Conservation (phyloP, 1,284 basidiomycete genomes). For the Cystobasidium slooffiae region DNA sequence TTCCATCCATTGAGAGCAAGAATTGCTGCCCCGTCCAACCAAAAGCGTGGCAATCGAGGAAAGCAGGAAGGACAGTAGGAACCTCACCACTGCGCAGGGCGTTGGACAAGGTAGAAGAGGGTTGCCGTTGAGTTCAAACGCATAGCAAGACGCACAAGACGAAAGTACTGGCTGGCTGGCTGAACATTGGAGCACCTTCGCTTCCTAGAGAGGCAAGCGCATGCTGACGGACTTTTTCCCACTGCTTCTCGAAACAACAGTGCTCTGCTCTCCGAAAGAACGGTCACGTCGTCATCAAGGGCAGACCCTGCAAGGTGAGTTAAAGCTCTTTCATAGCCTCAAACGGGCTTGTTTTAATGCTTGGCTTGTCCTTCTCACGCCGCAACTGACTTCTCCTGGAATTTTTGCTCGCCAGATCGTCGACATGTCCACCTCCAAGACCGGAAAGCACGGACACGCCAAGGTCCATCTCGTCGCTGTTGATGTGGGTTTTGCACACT, state of each 20-base stretch:
- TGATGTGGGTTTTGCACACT: constrained; percentile 72
- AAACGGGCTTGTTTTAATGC: neutral
- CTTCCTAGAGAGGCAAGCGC: neutral
- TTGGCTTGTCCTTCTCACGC: neutral
- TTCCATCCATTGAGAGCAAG: neutral
- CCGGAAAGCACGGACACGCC: constrained; percentile 95
- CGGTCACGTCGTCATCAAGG: constrained; percentile 98
- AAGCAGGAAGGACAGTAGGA: too few species aligned
- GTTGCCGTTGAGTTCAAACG: too few species aligned
- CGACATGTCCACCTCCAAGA: constrained; percentile 99
- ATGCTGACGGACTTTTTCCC: neutral
- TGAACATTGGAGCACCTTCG: neutral
- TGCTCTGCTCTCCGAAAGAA: constrained; percentile 91
- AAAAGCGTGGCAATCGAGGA: constrained; percentile 12
- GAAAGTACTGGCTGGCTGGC: neutral
- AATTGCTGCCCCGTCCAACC: neutral
- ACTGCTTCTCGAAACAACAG: constrained; percentile 65
- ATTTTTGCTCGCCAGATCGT: constrained; percentile 65
- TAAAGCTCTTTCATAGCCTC: neutral
- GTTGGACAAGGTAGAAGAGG: too few species aligned
- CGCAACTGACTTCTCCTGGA: neutral
- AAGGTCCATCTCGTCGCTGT: constrained; percentile 97
- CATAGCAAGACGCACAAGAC: too few species aligned
- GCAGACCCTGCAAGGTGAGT: constrained; percentile 85
- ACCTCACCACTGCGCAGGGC: neutral